Percentiles rank a stretch among this genome's conserved stretches.
These are phyloP conservation scores for Neofusicoccum kwambonambiense DNA, from an alignment of 2,329 filamentous ascomycete species.

Conservation along the genomic window DNA sequence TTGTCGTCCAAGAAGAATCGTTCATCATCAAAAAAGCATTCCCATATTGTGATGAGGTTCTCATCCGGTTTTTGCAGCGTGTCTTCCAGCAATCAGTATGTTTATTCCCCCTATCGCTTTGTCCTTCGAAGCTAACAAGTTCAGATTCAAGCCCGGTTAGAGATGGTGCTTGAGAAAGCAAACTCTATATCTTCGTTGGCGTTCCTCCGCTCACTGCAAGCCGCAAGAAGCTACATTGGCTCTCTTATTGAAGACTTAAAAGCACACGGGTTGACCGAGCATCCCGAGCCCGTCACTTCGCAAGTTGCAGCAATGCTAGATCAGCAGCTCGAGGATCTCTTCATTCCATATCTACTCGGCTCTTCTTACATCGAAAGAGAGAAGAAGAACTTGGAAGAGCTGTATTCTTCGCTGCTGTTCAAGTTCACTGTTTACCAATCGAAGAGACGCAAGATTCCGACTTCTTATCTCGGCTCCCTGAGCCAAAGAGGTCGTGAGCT, in stretches of 20 bases:
- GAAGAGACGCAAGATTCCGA: conserved; percentile 79
- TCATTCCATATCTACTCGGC: conserved; percentile 65
- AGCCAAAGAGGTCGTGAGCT: conserved; percentile 88
- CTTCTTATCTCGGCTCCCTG: conserved; percentile 88
- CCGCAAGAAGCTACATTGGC: conserved; percentile 85
- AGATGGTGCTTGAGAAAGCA: conserved; percentile 94
- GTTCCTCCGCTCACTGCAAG: conserved; percentile 86
- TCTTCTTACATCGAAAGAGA: conserved; percentile 66
- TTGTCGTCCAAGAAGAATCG: conserved; percentile 95
- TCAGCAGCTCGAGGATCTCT: conserved; percentile 65
- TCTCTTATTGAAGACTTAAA: conserved; percentile 89
- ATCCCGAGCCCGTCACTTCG: conserved; percentile 85
- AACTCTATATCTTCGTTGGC: conserved; percentile 87
- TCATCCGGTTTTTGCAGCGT: conserved; percentile 89
- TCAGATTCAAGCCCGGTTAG: conserved; percentile 82
- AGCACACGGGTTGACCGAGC: conserved; percentile 88
- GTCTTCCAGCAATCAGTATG: conserved; percentile 85
- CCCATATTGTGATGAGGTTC: conserved; percentile 90
- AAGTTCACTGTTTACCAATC: conserved; percentile 88
- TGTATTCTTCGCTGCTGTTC: conserved; percentile 90
- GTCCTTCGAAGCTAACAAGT: background rate
- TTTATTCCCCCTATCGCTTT: background rate
- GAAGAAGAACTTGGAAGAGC: conserved; percentile 69
- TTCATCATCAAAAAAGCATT: conserved; percentile 96
- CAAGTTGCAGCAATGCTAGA: conserved; percentile 73